Conservation (phyloP, 805 yeast genomes). For the Zygosaccharomyces gambellarensis region DNA sequence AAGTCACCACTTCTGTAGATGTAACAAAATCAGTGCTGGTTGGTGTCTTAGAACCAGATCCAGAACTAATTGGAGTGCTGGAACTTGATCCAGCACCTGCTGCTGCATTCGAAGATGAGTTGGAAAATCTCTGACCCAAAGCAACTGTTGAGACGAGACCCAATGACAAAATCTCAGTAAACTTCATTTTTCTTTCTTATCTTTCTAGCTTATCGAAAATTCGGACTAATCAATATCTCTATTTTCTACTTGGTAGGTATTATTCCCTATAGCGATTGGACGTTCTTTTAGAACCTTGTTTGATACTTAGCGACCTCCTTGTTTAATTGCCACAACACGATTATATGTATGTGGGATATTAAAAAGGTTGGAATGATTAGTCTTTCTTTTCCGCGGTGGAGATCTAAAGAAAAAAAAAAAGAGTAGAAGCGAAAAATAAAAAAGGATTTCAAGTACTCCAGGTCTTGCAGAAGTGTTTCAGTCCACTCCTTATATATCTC, state of each 20-base stretch:
- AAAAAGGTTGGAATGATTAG: conserved; percentile 3
- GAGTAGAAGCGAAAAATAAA: not conserved
- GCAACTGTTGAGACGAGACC: conserved; percentile 11
- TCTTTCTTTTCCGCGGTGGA: conserved; percentile 5
- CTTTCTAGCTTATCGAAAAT: not conserved
- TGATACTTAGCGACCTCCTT: not conserved
- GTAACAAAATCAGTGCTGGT: conserved; percentile 26
- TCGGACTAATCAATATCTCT: not conserved
- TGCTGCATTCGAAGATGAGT: not conserved
- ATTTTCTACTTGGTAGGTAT: not conserved
- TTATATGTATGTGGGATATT: not conserved
- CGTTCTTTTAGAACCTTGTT: conserved; percentile 5
- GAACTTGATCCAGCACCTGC: not conserved
- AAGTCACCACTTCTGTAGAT: conserved; percentile 50
- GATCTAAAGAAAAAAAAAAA: not conserved
- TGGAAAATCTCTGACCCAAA: conserved; percentile 8
- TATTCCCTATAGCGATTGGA: conserved; percentile 5
- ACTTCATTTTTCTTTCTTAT: conserved; percentile 7
- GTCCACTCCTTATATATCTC: not conserved
- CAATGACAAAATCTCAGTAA: conserved; percentile 6
- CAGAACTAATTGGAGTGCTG: not conserved
- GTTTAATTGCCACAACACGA: not conserved
- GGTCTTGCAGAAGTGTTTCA: not conserved
- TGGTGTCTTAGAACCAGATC: not conserved
- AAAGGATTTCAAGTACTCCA: not conserved